Evolutionary conservation across 805 yeast genomes (phyloP), one percentile per base, ranked within the genome.

Genomic region (Candida dajiaensis): DNA sequence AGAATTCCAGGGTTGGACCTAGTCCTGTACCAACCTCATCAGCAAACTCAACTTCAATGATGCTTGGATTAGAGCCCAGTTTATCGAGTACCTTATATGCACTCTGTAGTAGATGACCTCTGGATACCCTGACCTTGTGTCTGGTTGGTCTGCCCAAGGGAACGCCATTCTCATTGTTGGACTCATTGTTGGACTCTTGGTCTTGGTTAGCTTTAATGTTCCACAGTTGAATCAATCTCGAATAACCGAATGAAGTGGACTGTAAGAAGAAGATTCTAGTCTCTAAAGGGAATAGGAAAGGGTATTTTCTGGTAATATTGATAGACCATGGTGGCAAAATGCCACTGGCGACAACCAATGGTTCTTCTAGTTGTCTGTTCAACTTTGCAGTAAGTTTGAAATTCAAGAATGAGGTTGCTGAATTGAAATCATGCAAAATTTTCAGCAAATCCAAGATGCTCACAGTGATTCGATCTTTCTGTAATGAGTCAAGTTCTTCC

Each of bases 21-120:
- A 89, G 68, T 0, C 99, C 99, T 0, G 96, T 83, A n/a, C 98
- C 99, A 7, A 76, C 96, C 62, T 92, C 99, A 53, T 84, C 89
- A 51, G 75, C 80, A 57, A 85, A 92, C 61, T 90, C 96, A 46
- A 94, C 81, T 56, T 92, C 98, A 20, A 92, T 67, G 5, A 86
- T 71, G 25, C 89, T 84, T 1, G 96, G 89, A n/a, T 83, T 74
- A 0, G 85, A 67, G 0, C 94, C 95, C 61, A 88, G 84, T 42
- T 78, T 68, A 39, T 80, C 83, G 64, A 94, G 68, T 2, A 90
- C 85, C 57, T 87, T 87, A 43, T 85, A 64, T 0, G 96, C 95
- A 49, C 94, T 83, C 51, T 81, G 80, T 42, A 94, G 70, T 22
- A 92, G 63, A 53, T 77, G 77, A 13, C 74, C 73, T 53, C 98